phyloP scores from a whole-genome alignment of 129 eudicot species.

The Kitagawia praeruptora region DNA sequence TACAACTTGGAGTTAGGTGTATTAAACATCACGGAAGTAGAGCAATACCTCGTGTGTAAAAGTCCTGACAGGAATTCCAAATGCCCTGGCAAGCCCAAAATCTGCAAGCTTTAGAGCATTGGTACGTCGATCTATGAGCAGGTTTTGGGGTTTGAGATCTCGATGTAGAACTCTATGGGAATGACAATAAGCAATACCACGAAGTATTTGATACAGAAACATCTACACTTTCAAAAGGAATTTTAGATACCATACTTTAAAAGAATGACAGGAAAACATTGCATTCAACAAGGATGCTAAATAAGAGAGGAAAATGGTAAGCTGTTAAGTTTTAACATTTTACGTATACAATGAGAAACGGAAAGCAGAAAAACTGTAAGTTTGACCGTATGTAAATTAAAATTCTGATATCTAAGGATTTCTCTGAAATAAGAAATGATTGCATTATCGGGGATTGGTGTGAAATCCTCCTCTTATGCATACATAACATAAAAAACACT shows the following conservation, averaged over 20 bases:
- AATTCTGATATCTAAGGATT: background rate
- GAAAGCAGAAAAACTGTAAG: background rate
- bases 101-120: slow-evolving; percentile 92
- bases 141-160: slow-evolving; percentile 92
- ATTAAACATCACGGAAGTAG: background rate
- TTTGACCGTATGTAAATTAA: background rate
- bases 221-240: slow-evolving; percentile 36
- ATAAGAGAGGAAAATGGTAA: background rate
- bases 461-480: background rate
- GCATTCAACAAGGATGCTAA: background rate
- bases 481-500: background rate
- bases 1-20: background rate
- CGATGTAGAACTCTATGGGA: slow-evolving; percentile 95
- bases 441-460: background rate
- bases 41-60: slow-evolving; percentile 84
- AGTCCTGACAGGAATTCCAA: slow-evolving; percentile 92
- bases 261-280: background rate
- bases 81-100: slow-evolving; percentile 96
- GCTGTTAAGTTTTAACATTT: background rate
- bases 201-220: slow-evolving; percentile 86
- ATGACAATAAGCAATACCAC: slow-evolving; percentile 95
- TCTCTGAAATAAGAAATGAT: background rate
- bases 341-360: background rate
- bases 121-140: slow-evolving; percentile 87
- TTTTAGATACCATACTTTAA: background rate